These are phyloP conservation scores for Baorangia bicolor DNA, from an alignment of 768 basidiomycete genomes.

Conservation along the genomic window DNA sequence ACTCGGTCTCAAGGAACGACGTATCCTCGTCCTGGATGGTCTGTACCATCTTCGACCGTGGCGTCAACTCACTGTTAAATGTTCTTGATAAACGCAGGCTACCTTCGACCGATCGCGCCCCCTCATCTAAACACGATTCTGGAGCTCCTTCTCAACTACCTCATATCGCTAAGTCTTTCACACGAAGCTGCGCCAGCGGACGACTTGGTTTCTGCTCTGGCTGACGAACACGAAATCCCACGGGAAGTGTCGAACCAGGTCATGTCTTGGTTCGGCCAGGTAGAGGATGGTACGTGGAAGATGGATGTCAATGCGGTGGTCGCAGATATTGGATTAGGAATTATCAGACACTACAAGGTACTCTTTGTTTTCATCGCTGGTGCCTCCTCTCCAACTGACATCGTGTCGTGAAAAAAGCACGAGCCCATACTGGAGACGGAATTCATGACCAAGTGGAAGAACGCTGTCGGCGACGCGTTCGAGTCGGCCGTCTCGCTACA, in stretches of 20 bases:
- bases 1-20: conserved; percentile 59
- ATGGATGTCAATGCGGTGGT: conserved; percentile 64
- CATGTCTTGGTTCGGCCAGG: conserved; percentile 79
- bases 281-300: conserved; percentile 57
- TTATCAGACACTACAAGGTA: conserved; percentile 65
- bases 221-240: conserved; percentile 71
- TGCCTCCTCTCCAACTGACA: neutral
- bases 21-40: conserved; percentile 76
- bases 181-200: conserved; percentile 55
- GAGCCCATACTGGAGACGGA: conserved; percentile 53
- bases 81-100: conserved; percentile 40
- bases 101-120: conserved; percentile 70
- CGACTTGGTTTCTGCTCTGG: conserved; percentile 57
- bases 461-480: conserved; percentile 77
- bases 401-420: conserved; percentile 39
- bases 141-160: conserved; percentile 68
- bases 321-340: conserved; percentile 72
- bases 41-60: neutral
- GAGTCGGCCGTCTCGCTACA: conserved; percentile 56
- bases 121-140: conserved; percentile 68
- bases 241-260: conserved; percentile 62
- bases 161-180: conserved; percentile 61
- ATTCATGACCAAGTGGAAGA: conserved; percentile 69
- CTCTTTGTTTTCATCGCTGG: neutral
- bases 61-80: neutral